Evolutionary conservation across 805 yeast species (phyloP).

Genomic region (Monosporozyma aerobia): DNA sequence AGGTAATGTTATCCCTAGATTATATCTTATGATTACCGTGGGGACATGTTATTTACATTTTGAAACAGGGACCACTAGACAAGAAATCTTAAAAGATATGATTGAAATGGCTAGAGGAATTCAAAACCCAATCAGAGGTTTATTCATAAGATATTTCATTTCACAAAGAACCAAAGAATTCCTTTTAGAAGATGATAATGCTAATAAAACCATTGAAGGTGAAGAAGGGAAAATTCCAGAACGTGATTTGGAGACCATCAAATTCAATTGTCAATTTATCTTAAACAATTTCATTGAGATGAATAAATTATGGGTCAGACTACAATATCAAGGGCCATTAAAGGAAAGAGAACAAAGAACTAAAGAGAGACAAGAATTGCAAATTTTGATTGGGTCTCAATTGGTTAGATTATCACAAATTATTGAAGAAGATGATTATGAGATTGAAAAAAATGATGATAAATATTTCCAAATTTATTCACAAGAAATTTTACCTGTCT

Average conservation of each 20-base stretch:
- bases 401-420: slow-evolving; percentile 81
- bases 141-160: slow-evolving; percentile 80
- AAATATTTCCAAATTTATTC: slow-evolving; percentile 26
- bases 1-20: slow-evolving; percentile 84
- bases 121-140: slow-evolving; percentile 88
- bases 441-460: neutral
- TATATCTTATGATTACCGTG: slow-evolving; percentile 90
- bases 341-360: slow-evolving; percentile 67
- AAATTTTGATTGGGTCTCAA: slow-evolving; percentile 87
- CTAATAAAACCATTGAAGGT: neutral
- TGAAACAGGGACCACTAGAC: slow-evolving; percentile 54
- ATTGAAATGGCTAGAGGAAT: slow-evolving; percentile 97
- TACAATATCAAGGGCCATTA: slow-evolving; percentile 92
- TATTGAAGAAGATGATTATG: slow-evolving; percentile 48
- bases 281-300: slow-evolving; percentile 87
- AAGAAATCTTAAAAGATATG: slow-evolving; percentile 89
- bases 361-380: slow-evolving; percentile 77
- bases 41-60: slow-evolving; percentile 82
- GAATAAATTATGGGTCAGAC: slow-evolving; percentile 96
- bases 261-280: slow-evolving; percentile 52
- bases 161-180: slow-evolving; percentile 65
- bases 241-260: neutral
- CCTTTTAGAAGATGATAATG: slow-evolving; percentile 21
- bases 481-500: slow-evolving; percentile 57
- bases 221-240: neutral